These are phyloP conservation scores for Pugionium dolabratum DNA, from an alignment of 345 rosid genomes.

Conservation along the genomic window DNA sequence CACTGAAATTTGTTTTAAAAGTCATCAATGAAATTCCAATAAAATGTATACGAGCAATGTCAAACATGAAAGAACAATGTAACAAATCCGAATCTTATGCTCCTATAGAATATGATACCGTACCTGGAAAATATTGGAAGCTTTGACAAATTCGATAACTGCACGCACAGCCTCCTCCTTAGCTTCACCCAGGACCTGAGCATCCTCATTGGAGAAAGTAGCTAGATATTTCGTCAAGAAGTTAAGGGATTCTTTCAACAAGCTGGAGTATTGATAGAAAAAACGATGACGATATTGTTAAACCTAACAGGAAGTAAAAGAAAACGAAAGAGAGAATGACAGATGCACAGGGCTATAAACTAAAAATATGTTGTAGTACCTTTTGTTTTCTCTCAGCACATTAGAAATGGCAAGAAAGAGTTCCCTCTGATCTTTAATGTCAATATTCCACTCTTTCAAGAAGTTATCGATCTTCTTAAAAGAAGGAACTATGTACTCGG, in stretches of 20 bases:
- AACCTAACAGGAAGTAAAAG: not conserved
- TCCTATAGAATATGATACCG: constrained; percentile 32
- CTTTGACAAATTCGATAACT: constrained; percentile 79
- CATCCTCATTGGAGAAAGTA: constrained; percentile 81
- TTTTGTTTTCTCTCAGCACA: constrained; percentile 72
- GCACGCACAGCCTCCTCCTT: constrained; percentile 88
- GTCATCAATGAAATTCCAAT: not conserved
- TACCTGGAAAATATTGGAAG: constrained; percentile 80
- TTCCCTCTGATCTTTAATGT: constrained; percentile 73
- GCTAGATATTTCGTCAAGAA: constrained; percentile 82
- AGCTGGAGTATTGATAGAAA: constrained; percentile 44
- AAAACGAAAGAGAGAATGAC: not conserved
- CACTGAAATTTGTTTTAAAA: constrained; percentile 56
- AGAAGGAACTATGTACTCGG: constrained; percentile 70
- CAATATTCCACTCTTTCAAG: constrained; percentile 95
- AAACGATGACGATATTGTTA: constrained; percentile 10
- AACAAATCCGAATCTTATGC: constrained; percentile 4
- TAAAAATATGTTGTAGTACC: constrained; percentile 44
- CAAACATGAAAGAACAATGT: constrained; percentile 9
- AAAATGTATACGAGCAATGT: not conserved
- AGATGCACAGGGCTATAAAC: not conserved
- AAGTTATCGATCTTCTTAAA: constrained; percentile 78
- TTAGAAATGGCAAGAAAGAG: constrained; percentile 73
- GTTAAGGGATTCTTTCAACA: constrained; percentile 59
- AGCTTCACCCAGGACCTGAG: constrained; percentile 60